phyloP scores from a whole-genome alignment of 2,329 filamentous ascomycete species.

The Coniella vitis region DNA sequence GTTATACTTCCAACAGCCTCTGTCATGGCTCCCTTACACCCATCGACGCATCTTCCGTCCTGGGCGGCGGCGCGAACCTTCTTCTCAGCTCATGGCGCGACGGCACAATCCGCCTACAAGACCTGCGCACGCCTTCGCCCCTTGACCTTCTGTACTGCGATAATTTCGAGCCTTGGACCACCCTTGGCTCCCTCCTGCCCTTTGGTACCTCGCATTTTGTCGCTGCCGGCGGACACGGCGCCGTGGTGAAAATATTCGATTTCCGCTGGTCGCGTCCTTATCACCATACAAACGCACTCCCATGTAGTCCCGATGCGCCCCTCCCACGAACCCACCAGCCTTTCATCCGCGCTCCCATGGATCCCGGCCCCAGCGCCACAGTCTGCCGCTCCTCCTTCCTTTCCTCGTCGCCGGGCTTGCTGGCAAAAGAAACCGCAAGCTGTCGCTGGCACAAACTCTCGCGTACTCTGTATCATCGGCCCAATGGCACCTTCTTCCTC shows the following conservation, averaged over 20 bases:
- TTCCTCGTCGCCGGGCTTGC: slow-evolving; percentile 23
- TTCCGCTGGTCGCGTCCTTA: slow-evolving; percentile 44
- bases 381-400: slow-evolving; percentile 25
- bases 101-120: slow-evolving; percentile 40
- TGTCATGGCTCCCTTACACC: slow-evolving; percentile 39
- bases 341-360: slow-evolving; percentile 20
- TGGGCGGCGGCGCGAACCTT: slow-evolving; percentile 29
- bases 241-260: slow-evolving; percentile 46
- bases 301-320: slow-evolving; percentile 34
- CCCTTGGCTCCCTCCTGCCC: slow-evolving; percentile 40
- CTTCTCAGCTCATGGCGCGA: slow-evolving; percentile 48
- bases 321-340: slow-evolving; percentile 28
- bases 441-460: slow-evolving; percentile 46
- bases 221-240: slow-evolving; percentile 37
- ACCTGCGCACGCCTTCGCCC: slow-evolving; percentile 41
- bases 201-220: slow-evolving; percentile 46
- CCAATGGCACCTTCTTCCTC: slow-evolving; percentile 43
- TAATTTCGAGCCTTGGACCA: slow-evolving; percentile 40
- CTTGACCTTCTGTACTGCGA: slow-evolving; percentile 46
- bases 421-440: background rate
- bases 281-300: slow-evolving; percentile 39
- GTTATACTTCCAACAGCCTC: slow-evolving; percentile 20
- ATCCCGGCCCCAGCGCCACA: background rate
- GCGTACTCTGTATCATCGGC: slow-evolving; percentile 36
- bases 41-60: slow-evolving; percentile 27